Evolutionary conservation across 805 yeast genomes (phyloP).

Genomic region (Lachancea sp.): DNA sequence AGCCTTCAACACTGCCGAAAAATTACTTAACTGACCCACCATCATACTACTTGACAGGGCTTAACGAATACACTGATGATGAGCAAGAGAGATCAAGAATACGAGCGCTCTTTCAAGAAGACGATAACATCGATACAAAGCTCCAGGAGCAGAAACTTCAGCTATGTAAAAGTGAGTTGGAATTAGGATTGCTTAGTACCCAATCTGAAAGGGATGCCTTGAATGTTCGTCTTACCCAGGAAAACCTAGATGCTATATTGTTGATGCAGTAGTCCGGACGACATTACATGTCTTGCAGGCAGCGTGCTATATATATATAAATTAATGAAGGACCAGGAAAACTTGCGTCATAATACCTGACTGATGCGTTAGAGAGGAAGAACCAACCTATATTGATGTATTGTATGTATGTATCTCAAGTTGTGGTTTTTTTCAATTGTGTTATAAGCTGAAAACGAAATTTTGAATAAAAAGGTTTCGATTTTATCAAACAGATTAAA

Average conservation of each 20-base stretch:
- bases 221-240: slow-evolving; percentile 34
- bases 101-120: slow-evolving; percentile 17
- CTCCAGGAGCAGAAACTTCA: slow-evolving; percentile 21
- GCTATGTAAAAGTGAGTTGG: slow-evolving; percentile 22
- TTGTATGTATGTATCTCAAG: too few species aligned
- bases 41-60: slow-evolving; percentile 20
- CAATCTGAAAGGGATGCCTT: slow-evolving; percentile 30
- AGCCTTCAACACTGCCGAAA: background rate
- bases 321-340: too few species aligned
- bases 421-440: too few species aligned
- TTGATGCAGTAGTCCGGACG: slow-evolving; percentile 2
- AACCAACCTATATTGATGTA: too few species aligned
- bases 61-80: slow-evolving; percentile 12
- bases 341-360: too few species aligned
- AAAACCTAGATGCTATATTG: slow-evolving; percentile 29
- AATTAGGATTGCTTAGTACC: slow-evolving; percentile 24
- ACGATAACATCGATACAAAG: slow-evolving; percentile 21
- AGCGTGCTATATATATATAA: too few species aligned
- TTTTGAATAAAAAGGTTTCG: too few species aligned
- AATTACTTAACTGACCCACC: slow-evolving; percentile 16
- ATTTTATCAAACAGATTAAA: too few species aligned
- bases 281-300: background rate
- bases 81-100: slow-evolving; percentile 13
- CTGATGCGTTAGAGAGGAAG: too few species aligned
- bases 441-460: too few species aligned